These are phyloP conservation scores for Aspergillus carbonarius DNA, from an alignment of 2,329 filamentous ascomycete species.

Conservation along the genomic window DNA sequence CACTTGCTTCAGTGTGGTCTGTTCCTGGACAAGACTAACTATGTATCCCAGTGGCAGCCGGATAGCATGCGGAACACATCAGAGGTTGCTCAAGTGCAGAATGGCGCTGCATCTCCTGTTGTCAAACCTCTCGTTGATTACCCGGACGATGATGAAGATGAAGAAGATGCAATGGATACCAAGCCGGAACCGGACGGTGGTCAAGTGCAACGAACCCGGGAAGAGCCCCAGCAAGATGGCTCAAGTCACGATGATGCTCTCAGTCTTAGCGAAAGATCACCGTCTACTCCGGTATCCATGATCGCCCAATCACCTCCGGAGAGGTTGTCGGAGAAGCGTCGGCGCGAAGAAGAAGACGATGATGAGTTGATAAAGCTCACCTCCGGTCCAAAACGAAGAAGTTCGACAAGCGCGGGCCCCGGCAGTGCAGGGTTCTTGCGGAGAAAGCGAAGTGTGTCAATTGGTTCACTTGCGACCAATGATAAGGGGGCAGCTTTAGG, in stretches of 20 bases:
- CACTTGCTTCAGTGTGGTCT: background rate
- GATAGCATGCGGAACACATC: constrained; percentile 39
- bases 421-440: constrained; percentile 33
- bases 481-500: constrained; percentile 27
- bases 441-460: constrained; percentile 34
- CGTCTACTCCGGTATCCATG: constrained; percentile 24
- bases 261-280: constrained; percentile 28
- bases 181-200: constrained; percentile 33
- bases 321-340: constrained; percentile 80
- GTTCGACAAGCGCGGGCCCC: constrained; percentile 40
- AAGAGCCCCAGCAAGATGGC: constrained; percentile 11
- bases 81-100: constrained; percentile 42
- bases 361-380: constrained; percentile 86
- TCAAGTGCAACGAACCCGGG: constrained; percentile 18
- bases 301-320: constrained; percentile 59
- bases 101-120: constrained; percentile 60
- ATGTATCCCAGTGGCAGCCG: constrained; percentile 30
- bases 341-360: constrained; percentile 83
- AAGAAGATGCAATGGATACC: constrained; percentile 66
- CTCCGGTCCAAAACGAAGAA: constrained; percentile 47
- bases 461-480: constrained; percentile 23
- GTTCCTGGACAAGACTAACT: background rate
- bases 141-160: constrained; percentile 88
- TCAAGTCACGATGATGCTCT: constrained; percentile 22
- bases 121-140: constrained; percentile 85